Percentiles rank a stretch among this genome's conserved stretches.
Conservation (phyloP, 129 eudicot genomes). For the Chrysanthemum seticuspe region DNA sequence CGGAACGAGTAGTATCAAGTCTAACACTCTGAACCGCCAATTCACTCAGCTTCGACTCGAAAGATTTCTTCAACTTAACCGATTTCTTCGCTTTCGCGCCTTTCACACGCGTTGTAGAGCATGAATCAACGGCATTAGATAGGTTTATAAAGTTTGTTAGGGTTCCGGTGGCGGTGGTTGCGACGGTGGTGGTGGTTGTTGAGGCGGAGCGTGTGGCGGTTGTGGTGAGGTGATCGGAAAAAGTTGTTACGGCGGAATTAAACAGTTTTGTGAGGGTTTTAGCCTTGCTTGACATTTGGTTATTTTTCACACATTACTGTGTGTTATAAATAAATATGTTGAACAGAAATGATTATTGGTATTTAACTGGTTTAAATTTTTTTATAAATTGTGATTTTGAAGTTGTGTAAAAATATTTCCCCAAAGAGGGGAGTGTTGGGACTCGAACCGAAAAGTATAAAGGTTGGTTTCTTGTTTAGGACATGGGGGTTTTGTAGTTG, state of each 20-base stretch:
- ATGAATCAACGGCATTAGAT: conserved; percentile 17
- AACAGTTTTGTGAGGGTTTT: conserved; percentile 30
- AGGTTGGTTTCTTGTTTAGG: too few relatives aligned
- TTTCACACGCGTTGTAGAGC: neutral
- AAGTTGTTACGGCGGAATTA: conserved; percentile 28
- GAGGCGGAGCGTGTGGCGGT: conserved; percentile 24
- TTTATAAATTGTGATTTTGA: too few relatives aligned
- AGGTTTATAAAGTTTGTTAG: conserved; percentile 26
- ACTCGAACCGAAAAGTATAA: too few relatives aligned
- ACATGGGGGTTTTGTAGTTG: too few relatives aligned
- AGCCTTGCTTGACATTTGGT: conserved; percentile 31
- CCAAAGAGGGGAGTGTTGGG: too few relatives aligned
- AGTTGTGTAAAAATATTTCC: too few relatives aligned
- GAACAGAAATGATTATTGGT: too few relatives aligned
- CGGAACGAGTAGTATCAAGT: conserved; percentile 19
- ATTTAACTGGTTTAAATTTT: too few relatives aligned
- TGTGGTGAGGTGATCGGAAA: conserved; percentile 34
- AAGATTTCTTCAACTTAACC: too few relatives aligned
- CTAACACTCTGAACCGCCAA: conserved; percentile 33
- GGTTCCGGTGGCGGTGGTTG: conserved; percentile 9
- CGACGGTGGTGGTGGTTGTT: conserved; percentile 22
- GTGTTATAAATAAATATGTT: too few relatives aligned
- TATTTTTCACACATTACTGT: too few relatives aligned
- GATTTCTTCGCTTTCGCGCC: conserved; percentile 5
- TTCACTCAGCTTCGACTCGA: conserved; percentile 24